phyloP scores from a whole-genome alignment of 1,284 basidiomycete species.

The Tranzscheliella williamsii region DNA sequence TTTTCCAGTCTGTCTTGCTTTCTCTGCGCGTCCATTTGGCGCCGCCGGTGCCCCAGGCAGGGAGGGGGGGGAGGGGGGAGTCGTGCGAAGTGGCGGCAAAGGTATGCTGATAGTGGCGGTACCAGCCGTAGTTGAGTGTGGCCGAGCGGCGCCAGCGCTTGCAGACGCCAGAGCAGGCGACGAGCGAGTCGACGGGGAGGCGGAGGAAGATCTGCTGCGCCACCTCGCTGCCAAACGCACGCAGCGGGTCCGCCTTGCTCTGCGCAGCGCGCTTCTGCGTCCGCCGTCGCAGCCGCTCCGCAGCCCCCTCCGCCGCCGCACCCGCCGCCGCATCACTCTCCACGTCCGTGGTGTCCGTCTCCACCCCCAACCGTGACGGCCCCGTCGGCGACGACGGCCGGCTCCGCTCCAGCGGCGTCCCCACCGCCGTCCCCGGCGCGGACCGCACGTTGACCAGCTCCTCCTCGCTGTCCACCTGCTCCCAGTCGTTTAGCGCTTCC shows the following conservation, averaged over 20 bases:
- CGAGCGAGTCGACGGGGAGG: conserved; percentile 35
- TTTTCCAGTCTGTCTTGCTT: conserved; percentile 54
- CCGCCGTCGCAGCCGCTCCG: background rate
- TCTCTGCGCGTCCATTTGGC: conserved; percentile 54
- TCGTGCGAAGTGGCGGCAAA: conserved; percentile 22
- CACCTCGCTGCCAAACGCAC: conserved; percentile 40
- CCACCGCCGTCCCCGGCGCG: conserved; percentile 24
- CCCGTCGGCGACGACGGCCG: conserved; percentile 31
- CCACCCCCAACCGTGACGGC: conserved; percentile 24
- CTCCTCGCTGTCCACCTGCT: conserved; percentile 43
- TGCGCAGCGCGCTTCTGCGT: background rate
- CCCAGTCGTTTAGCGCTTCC: conserved; percentile 44
- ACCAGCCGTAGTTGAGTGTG: conserved; percentile 56
- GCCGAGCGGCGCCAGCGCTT: conserved; percentile 50
- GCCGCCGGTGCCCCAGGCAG: conserved; percentile 29
- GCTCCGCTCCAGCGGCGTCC: conserved; percentile 33
- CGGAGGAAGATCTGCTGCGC: conserved; percentile 57
- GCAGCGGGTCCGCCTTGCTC: conserved; percentile 33
- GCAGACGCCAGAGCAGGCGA: conserved; percentile 43
- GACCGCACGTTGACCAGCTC: conserved; percentile 38
- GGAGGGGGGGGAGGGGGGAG: conserved; percentile 8
- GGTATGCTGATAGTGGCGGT: conserved; percentile 27
- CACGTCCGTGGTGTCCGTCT: conserved; percentile 33
- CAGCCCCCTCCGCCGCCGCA: conserved; percentile 4
- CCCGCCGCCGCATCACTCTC: conserved; percentile 15